A percentile compares a stretch with the other conserved stretches of the same genome.
Evolutionary conservation across 2,329 filamentous ascomycete species (phyloP).

Genomic region (Scedosporium aurantiacum): DNA sequence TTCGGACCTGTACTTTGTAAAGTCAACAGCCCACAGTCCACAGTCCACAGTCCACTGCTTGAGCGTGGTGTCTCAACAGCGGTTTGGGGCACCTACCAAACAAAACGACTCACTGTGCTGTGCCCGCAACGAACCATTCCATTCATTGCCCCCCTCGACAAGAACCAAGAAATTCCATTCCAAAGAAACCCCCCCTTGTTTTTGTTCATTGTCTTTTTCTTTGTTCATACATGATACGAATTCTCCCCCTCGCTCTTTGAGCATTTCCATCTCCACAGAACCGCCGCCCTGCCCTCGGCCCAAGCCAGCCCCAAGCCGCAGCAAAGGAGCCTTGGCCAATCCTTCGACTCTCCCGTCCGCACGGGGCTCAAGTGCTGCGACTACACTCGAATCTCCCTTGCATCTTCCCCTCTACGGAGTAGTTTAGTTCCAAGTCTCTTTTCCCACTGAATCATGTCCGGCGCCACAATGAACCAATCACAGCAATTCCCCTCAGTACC

Average conservation of each 20-base stretch:
- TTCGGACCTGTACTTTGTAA: not conserved
- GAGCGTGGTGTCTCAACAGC: too few species aligned
- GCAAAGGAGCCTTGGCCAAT: not conserved
- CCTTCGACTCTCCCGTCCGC: not conserved
- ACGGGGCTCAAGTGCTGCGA: not conserved
- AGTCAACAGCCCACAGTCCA: too few species aligned
- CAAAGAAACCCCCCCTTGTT: not conserved
- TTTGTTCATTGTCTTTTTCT: not conserved
- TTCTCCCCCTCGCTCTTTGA: not conserved
- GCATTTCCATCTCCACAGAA: too few species aligned
- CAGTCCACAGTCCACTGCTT: too few species aligned
- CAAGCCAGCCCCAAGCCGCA: not conserved
- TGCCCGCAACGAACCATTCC: too few species aligned
- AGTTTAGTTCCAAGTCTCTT: not conserved
- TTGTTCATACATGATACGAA: not conserved
- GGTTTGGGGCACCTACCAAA: too few species aligned
- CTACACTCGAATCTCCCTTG: not conserved
- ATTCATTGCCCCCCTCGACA: not conserved
- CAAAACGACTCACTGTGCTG: too few species aligned
- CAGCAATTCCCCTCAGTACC: constrained; percentile 22
- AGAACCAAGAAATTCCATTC: not conserved
- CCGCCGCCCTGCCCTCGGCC: not conserved
- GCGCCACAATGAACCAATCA: constrained; percentile 27
- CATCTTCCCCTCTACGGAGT: not conserved
- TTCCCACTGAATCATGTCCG: not conserved